Base-by-base conservation (phyloP, 352 stramenopile genomes). In the Aphanomyces astaci region DNA sequence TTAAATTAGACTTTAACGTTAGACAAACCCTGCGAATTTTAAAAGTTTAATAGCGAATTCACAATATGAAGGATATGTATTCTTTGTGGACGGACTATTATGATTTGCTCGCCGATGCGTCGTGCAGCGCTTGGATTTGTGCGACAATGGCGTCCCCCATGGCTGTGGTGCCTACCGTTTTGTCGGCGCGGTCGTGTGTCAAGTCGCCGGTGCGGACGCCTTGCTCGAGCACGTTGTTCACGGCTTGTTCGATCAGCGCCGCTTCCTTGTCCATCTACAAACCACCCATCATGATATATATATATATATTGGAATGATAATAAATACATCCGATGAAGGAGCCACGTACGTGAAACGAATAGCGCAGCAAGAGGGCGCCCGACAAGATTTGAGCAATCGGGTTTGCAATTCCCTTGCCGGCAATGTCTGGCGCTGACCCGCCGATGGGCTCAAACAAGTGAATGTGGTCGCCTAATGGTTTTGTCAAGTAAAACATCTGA, bases 401-500 rank as follows among this genome's bases (percentile, higher is more conserved):
- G 77, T 99, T 99, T 31, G 96, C 97, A 31, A 98, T 90, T 72
- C 98, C 91, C 76, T 98, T 77, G 60, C 96, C 95, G 15, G 96
- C 95, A 73, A 99, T 99, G 73, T 99, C 95, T 0, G 97, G 97
- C n/a, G 97, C 97, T 10, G 95, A 98, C 62, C 97, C 97, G 72
- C 98, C 96, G 62, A 97, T 98, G 4, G 97, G 96, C 78, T 99
- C 97, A 76, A 99, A 99, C 19, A 99, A 91, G 75, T 94, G 82
- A 64, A 94, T 84, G 56, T 84, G 85, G 54, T 88, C 71, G 39
- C 86, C 86, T 69, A 33, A 4, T 3, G 3, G 10, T 28, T 36
- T 24, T 59, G 27, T 39, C 25, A 11, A 27, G 17, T 28, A 2
- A n/a, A n/a, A n/a, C n/a, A n/a, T n/a, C n/a, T n/a, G n/a, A n/a